Percentiles rank a stretch among this genome's conserved stretches.
These are phyloP conservation scores for Mycosphaerella sp. DNA, from an alignment of 2,329 filamentous ascomycete genomes.

Conservation along the genomic window DNA sequence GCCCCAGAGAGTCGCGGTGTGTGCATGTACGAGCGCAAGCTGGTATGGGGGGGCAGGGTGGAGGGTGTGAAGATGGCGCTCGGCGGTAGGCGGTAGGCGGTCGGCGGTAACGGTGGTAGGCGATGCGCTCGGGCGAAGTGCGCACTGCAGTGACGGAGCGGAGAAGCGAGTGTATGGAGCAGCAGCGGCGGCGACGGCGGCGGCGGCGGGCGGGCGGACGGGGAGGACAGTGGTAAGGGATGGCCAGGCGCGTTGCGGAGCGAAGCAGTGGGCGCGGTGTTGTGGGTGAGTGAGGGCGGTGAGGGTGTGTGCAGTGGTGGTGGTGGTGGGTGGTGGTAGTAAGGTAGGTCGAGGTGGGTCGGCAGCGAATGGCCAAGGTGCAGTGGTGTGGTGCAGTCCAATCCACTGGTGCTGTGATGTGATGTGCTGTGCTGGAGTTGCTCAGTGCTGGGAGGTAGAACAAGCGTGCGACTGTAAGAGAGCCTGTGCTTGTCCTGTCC, in stretches of 20 bases:
- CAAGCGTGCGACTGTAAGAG: no score
- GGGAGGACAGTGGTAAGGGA: not conserved
- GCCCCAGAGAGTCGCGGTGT: slow-evolving; percentile 14
- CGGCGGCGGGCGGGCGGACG: no score
- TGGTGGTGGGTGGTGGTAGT: not conserved
- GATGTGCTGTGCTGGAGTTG: not conserved
- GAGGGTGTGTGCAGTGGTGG: slow-evolving; percentile 1
- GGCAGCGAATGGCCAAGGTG: no score
- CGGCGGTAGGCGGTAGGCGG: no score
- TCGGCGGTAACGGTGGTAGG: not conserved
- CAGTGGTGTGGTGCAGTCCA: no score
- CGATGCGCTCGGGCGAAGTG: not conserved
- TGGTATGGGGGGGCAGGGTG: not conserved
- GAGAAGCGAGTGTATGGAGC: not conserved
- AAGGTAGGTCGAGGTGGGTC: no score
- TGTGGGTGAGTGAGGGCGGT: not conserved
- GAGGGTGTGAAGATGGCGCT: not conserved
- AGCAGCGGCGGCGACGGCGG: not conserved
- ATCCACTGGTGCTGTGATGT: not conserved
- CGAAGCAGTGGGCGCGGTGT: not conserved
- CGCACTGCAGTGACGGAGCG: slow-evolving; percentile 1
- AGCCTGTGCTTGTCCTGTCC: no score
- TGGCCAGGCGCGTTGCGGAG: not conserved
- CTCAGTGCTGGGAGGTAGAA: no score
- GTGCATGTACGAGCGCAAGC: slow-evolving; percentile 14